Conservation (phyloP, 2,329 filamentous ascomycete species). For the Beauveria caledonica region DNA sequence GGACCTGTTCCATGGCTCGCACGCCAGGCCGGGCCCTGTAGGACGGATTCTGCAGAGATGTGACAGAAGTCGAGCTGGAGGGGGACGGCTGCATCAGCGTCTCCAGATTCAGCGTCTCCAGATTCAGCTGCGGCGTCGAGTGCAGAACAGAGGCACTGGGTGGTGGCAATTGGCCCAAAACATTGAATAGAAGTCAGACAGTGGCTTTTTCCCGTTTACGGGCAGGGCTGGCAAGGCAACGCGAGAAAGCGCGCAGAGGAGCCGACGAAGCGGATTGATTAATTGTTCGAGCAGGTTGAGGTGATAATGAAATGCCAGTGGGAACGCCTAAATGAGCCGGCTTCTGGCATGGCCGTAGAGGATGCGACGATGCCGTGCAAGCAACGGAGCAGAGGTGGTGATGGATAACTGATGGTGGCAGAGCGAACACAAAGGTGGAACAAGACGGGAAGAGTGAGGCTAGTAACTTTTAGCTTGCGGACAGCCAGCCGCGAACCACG, state of each 20-base stretch:
- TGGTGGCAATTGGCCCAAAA: slow-evolving; percentile 1
- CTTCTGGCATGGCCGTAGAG: not conserved
- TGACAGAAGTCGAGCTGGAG: not conserved
- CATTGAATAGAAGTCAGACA: slow-evolving; percentile 1
- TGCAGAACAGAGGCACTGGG: not conserved
- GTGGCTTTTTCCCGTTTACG: not conserved
- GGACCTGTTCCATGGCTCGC: slow-evolving; percentile 9
- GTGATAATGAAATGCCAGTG: not conserved
- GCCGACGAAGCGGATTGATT: not conserved
- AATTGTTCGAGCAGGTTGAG: not conserved
- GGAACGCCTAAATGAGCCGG: not conserved
- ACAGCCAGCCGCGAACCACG: no score
- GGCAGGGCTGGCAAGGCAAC: not conserved
- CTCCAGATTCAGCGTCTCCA: slow-evolving; percentile 2
- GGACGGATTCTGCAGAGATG: not conserved
- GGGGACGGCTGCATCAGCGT: slow-evolving; percentile 1
- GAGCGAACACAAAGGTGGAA: not conserved
- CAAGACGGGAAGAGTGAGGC: not conserved
- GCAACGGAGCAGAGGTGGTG: not conserved
- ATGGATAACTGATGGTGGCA: not conserved
- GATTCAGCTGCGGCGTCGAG: not conserved
- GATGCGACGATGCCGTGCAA: not conserved
- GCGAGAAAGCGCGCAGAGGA: not conserved
- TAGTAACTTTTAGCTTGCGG: not conserved
- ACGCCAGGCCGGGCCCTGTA: not conserved